Percentiles rank a stretch among this genome's conserved stretches.
phyloP scores from a whole-genome alignment of 192 early-diverging fungal species.

The Backusella westeae region DNA sequence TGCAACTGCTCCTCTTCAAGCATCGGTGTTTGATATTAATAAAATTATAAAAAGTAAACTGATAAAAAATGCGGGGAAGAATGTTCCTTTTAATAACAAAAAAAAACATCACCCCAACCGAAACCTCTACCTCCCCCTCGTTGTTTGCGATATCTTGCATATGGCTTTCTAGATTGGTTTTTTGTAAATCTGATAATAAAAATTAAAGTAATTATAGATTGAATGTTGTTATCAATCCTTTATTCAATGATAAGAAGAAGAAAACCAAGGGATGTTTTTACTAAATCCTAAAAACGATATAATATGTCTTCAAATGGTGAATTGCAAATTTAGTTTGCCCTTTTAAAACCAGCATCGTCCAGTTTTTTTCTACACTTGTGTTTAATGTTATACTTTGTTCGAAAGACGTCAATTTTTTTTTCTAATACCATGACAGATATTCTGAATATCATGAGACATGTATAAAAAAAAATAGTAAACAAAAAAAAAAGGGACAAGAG shows the following conservation, averaged over 20 bases:
- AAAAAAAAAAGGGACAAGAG: background rate
- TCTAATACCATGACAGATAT: background rate
- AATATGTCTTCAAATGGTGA: background rate
- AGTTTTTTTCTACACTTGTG: background rate
- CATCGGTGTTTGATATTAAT: background rate
- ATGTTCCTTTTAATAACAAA: background rate
- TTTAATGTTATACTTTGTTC: background rate
- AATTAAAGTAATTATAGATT: background rate
- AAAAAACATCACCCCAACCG: background rate
- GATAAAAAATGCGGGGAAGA: constrained; percentile 1
- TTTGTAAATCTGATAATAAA: background rate
- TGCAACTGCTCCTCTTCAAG: background rate
- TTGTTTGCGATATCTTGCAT: background rate
- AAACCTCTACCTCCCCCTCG: background rate
- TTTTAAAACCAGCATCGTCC: background rate
- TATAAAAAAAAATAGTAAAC: background rate
- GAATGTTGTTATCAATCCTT: background rate
- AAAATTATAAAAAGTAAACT: background rate
- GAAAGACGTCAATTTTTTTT: background rate
- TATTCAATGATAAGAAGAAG: background rate
- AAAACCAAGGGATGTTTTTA: background rate
- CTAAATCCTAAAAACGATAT: background rate
- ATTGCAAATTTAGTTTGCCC: background rate
- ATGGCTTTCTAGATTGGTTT: background rate
- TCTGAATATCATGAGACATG: background rate